phyloP scores from a whole-genome alignment of 352 stramenopile species.

The Elongisporangium prolatum region DNA sequence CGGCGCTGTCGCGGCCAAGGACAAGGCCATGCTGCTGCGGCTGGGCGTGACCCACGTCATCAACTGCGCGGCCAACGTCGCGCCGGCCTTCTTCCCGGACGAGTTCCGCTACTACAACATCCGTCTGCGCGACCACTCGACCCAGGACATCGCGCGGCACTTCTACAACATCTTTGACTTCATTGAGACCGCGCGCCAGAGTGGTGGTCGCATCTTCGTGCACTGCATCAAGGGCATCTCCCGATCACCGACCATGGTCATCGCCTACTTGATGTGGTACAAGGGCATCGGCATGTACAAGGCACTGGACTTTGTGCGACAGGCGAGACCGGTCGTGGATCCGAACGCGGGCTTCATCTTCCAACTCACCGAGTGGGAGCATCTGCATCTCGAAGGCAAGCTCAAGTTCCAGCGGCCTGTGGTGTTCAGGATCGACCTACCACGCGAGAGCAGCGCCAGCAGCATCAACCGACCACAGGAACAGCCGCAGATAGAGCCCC shows the following conservation, averaged over 20 bases:
- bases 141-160: conserved; percentile 78
- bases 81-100: conserved; percentile 67
- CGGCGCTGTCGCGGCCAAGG: conserved; percentile 70
- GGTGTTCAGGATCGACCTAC: conserved; percentile 71
- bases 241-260: conserved; percentile 82
- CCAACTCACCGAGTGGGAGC: conserved; percentile 86
- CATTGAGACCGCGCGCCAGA: conserved; percentile 68
- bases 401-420: conserved; percentile 47
- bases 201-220: conserved; percentile 75
- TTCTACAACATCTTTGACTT: conserved; percentile 90
- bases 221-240: conserved; percentile 89
- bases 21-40: conserved; percentile 58
- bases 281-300: conserved; percentile 79
- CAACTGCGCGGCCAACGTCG: conserved; percentile 81
- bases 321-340: conserved; percentile 71
- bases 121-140: conserved; percentile 84
- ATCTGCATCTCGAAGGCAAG: conserved; percentile 44
- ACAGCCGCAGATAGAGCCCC: background rate
- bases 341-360: conserved; percentile 88
- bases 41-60: conserved; percentile 87
- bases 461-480: conserved; percentile 12
- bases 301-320: conserved; percentile 73
- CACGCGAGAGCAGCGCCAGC: conserved; percentile 27
- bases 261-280: conserved; percentile 88
- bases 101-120: conserved; percentile 86